A percentile compares a stretch with the other conserved stretches of the same genome.
Evolutionary conservation across 495 filamentous ascomycete species (phyloP).

Genomic region (Neurospora cerealis): DNA sequence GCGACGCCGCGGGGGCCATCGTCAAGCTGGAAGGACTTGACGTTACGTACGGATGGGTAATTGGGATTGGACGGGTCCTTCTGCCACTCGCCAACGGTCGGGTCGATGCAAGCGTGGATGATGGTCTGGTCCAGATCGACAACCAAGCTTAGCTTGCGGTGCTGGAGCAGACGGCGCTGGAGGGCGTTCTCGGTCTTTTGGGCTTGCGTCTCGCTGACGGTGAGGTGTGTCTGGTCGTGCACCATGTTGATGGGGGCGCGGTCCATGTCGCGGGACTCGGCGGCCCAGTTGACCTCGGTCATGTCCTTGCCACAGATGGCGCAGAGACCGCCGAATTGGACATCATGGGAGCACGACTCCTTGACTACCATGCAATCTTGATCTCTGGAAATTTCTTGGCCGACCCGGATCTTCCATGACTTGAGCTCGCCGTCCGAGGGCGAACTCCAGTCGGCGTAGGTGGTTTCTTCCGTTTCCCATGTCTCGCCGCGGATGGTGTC

Average conservation of each 20-base stretch:
- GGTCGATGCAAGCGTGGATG: constrained; percentile 95
- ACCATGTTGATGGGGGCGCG: constrained; percentile 89
- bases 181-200: constrained; percentile 72
- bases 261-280: constrained; percentile 48
- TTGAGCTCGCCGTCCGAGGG: constrained; percentile 69
- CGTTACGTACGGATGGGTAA: constrained; percentile 79
- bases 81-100: constrained; percentile 93
- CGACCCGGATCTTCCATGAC: constrained; percentile 64
- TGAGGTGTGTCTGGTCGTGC: constrained; percentile 78
- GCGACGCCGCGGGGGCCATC: constrained; percentile 59
- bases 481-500: constrained; percentile 59
- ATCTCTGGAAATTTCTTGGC: constrained; percentile 52
- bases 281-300: constrained; percentile 54
- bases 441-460: constrained; percentile 68
- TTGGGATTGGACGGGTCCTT: constrained; percentile 81
- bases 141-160: constrained; percentile 79
- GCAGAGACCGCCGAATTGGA: constrained; percentile 86
- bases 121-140: constrained; percentile 98
- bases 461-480: constrained; percentile 45
- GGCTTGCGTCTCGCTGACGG: constrained; percentile 64
- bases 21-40: constrained; percentile 79
- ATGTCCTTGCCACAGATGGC: constrained; percentile 93
- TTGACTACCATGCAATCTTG: constrained; percentile 65
- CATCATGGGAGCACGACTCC: constrained; percentile 81
- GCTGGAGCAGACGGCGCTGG: constrained; percentile 68